A percentile compares a stretch with the other conserved stretches of the same genome.
phyloP scores from a whole-genome alignment of 164 flowering plant genomes.

The Piper longum region DNA sequence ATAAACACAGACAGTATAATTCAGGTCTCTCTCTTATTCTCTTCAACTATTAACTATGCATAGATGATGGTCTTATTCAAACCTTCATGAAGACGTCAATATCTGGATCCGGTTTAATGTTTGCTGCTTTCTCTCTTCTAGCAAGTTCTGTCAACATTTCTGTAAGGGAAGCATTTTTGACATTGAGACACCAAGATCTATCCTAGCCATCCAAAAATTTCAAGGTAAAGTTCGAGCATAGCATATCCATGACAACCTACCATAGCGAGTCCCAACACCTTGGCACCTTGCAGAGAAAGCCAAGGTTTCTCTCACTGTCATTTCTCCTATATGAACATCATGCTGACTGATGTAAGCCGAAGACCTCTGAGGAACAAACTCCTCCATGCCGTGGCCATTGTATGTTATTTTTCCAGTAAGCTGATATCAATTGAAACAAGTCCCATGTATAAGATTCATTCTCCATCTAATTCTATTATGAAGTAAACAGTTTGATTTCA shows the following conservation, averaged over 20 bases:
- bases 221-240: neutral
- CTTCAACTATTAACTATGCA: neutral
- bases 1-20: too few relatives aligned
- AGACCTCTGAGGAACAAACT: slow-evolving; percentile 79
- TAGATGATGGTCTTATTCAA: neutral
- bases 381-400: slow-evolving; percentile 60
- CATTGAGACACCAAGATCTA: neutral
- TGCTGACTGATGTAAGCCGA: slow-evolving; percentile 19
- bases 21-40: too few relatives aligned
- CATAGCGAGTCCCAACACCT: slow-evolving; percentile 54
- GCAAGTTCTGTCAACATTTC: slow-evolving; percentile 19
- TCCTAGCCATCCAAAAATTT: neutral
- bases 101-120: slow-evolving; percentile 20
- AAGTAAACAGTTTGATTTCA: neutral
- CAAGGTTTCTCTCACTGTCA: too few relatives aligned
- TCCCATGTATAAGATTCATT: neutral
- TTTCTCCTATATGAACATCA: too few relatives aligned
- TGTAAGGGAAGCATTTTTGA: slow-evolving; percentile 8
- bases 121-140: slow-evolving; percentile 17
- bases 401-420: slow-evolving; percentile 68
- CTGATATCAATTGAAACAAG: slow-evolving; percentile 15
- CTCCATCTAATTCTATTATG: neutral
- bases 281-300: too few relatives aligned
- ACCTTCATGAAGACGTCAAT: slow-evolving; percentile 25
- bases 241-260: slow-evolving; percentile 19